Evolutionary conservation across 371 early-diverging fungal genomes (phyloP), one percentile per base, ranked within the genome.

Genomic region (Apophysomyces elegans): DNA sequence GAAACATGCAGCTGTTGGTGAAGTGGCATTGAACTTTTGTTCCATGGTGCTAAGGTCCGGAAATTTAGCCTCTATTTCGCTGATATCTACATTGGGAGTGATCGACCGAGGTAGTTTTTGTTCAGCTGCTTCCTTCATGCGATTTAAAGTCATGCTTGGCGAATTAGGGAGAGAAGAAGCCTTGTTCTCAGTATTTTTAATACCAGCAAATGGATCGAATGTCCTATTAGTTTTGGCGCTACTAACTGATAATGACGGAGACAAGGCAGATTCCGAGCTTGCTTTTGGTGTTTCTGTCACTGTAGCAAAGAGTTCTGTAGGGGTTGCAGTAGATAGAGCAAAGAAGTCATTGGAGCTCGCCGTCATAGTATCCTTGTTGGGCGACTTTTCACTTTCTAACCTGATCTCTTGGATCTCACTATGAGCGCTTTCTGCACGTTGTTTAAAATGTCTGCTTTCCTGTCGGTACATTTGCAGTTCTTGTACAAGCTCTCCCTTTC

Each of bases 41-140:
- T 82, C 83, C 78, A 82, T 78, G 0, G 80, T 79, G 37, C 41
- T 69, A 18, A 82, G 62, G 43, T 82, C 83, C n/a, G 83, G 83
- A 56, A 79, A 82, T 18, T 82, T 82, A 26, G 76, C 73, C 64
- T 82, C 83, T 56, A 82, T 76, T 8, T 75, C 80, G 59, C 76
- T 76, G 37, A 82, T 73, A 62, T 79, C 80, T 8, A 75, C 68
- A 59, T 71, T 63, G 11, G 73, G 64, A 21, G 67, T 60, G 26
- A 60, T 16, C 26, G 65, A 58, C 0, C 45, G 13, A 21, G 65
- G 44, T 50, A 66, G 47, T 13, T 70, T 68, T 32, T 57, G 56
- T 38, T 73, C 73, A 0, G 63, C 56, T 36, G 74, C 72, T 63
- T 76, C 68, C 36, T 76, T 76, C 35, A 76, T 39, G 26, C 61